Base-by-base conservation (phyloP, 2,329 filamentous ascomycete species). In the Talaromyces verruculosus region DNA sequence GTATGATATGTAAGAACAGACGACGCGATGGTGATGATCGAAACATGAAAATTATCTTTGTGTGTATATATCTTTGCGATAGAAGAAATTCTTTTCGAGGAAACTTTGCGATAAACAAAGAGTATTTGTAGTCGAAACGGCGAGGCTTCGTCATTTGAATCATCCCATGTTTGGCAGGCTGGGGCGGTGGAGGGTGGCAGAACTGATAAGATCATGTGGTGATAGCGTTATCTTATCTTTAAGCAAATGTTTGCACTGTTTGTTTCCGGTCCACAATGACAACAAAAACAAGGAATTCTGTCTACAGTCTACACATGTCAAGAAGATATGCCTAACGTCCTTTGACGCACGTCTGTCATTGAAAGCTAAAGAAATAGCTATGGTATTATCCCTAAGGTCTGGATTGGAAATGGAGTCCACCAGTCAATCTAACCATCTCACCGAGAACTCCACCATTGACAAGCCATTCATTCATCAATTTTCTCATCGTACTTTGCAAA, bases 401-500 rank as follows among this genome's bases (percentile, higher is more conserved):
- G n/a, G 43, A 25, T 49, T 6, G 19, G 15, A 5, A 30, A 30
- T 17, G 25, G 3, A 30, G 6, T 6, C 6, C 25, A 17, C 22
- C 25, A 5, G 47, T 19, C 13, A 28, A 51, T 51, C 28, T 28
- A 15, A 51, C 28, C 51, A 55, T 30, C 25, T 33, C 15, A 17
- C 1, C 8, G 5, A 45, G 19, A 25, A 33, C 15, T 33, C 25
- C 25, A 1, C 47, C 25, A 53, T 33, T n/a, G 49, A 53, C 49
- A 15, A 19, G 17, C 17, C 17, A n/a, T 2, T 57, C 30, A 57
- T 57, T 57, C 51, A 57, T 37, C 30, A n/a, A 55, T 35, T 25
- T 61, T 43, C 53, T 65, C 25, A 30, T 69, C 66, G 66, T 68
- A 74, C 30, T 69, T 66, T 17, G 71, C 64, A 63, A 75, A 71